Evolutionary conservation across 495 filamentous ascomycete genomes (phyloP), one percentile per base, ranked within the genome.

Genomic region (Immersiella caudata): DNA sequence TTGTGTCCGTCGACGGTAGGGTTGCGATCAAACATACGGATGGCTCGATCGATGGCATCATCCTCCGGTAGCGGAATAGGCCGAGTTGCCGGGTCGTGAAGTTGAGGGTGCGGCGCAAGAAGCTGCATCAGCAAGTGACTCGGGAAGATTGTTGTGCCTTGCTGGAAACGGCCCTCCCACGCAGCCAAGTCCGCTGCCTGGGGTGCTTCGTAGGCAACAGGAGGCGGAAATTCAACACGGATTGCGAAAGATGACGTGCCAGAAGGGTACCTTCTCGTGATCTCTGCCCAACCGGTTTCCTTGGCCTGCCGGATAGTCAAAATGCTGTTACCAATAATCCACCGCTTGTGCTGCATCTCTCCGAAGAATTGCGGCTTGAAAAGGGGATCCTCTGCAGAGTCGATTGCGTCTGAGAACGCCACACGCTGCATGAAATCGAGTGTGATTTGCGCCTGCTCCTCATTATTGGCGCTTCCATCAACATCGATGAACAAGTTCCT

Each of bases 391-490:
- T 89, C 86, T 1, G 78, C 83, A 5, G 88, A 90, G 68, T 90
- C 88, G 66, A 88, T 91, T 61, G 91, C 84, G 75, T 97, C 93
- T 0, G 92, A 93, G 76, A 90, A 97, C 12, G 93, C 89, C 49
- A 93, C 89, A 66, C 93, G 85, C 71, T 97, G 93, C 91, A 99
- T 94, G 82, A 98, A 90, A 76, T 99, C 96, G 50, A 97, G 89
- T 24, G 94, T 94, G 14, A 97, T 92, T 66, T 94, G 88, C 33
- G 92, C 94, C 73, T 97, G 94, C 75, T 98, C 94, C 70, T 98
- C 96, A 21, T 95, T 84, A 26, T 85, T 86, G 29, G 91, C 87
- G 26, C 86, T 87, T 6, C 92, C 93, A 68, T 89, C 83, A 20
- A 86, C 85, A 70, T 96, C 91, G 4, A 83, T 86, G 25, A 91